Evolutionary conservation across 768 basidiomycete genomes (phyloP), one percentile per base, ranked within the genome.

Genomic region (Sporobolomyces roseus): DNA sequence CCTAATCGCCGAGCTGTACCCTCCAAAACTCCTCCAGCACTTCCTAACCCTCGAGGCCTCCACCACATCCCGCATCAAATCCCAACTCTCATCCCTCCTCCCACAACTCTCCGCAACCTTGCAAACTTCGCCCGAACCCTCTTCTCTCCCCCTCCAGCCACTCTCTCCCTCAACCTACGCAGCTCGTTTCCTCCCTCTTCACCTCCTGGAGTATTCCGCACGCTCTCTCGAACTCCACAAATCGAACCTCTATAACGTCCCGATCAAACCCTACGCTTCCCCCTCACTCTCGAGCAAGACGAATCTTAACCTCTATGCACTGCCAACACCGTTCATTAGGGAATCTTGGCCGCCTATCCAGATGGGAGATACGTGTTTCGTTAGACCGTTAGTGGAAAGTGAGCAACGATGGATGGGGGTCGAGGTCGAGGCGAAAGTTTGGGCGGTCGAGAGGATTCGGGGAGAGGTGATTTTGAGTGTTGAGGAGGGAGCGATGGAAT

Each of bases 301-400:
- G 55, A 60, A 49, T n/a, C 52, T n/a, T n/a, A n/a, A 64, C 17
- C 63, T 67, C 0, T 76, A 70, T 73, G 53, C 67, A 13, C 63
- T 77, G 33, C 51, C 60, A n/a, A 75, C 77, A 4, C 77, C 77
- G 17, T 78, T 77, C 2, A 77, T 79, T 33, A 70, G 79, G 27
- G 79, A 80, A 61, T 77, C 77, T 29, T 74, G 74, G 53, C 79
- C 79, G 10, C 70, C 73, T 3, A 74, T 80, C 33, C 70, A 72
- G 29, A 63, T 77, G 27, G 76, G 77, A n/a, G 79, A 80, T 63
- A 61, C 74, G 1, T 63, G 78, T n/a, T 43, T 72, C 32, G 38
- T 80, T 4, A 71, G 79, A 5, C 77, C 77, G 29, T 63, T 80
- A 2, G 66, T 73, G 14, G 67, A 68, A 1, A 61, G 59, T 17